These are phyloP conservation scores for Cladosporium velox DNA, from an alignment of 2,329 filamentous ascomycete species.

Conservation along the genomic window DNA sequence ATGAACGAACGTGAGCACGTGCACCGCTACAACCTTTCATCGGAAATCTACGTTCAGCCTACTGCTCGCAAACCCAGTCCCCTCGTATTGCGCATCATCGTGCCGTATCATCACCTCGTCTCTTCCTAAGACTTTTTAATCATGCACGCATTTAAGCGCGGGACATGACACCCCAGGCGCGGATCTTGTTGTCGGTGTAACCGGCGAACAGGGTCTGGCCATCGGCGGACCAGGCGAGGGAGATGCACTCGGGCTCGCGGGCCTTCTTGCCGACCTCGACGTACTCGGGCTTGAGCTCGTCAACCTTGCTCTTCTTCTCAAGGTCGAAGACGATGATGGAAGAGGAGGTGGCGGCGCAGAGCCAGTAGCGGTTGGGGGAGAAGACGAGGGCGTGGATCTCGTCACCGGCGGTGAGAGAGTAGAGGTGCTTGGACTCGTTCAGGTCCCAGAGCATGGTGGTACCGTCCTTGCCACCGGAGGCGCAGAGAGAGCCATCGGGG, in stretches of 20 bases:
- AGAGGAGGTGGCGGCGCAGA: conserved; percentile 94
- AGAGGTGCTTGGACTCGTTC: conserved; percentile 99
- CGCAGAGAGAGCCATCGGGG: conserved; percentile 97
- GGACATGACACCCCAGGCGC: conserved; percentile 97
- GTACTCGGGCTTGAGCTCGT: conserved; percentile 99
- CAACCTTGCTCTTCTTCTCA: conserved; percentile 99
- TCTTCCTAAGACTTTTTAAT: conserved; percentile 3
- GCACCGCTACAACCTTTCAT: conserved; percentile 41
- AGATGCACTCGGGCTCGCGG: conserved; percentile 97
- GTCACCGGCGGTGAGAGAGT: conserved; percentile 98
- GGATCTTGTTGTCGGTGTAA: conserved; percentile 99
- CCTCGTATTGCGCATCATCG: conserved; percentile 43
- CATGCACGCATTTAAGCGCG: conserved; percentile 53
- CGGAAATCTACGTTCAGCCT: conserved; percentile 33
- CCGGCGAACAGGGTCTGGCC: conserved; percentile 99
- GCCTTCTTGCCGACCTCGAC: conserved; percentile 96
- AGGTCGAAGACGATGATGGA: conserved; percentile 99
- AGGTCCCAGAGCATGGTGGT: conserved; percentile 99
- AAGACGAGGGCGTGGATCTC: conserved; percentile 99
- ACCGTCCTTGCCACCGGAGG: conserved; percentile 98
- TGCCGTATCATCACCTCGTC: conserved; percentile 30
- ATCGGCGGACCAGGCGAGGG: conserved; percentile 95
- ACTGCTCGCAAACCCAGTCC: conserved; percentile 31
- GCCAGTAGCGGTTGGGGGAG: conserved; percentile 99
- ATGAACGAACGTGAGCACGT: conserved; percentile 30